A percentile compares a stretch with the other conserved stretches of the same genome.
phyloP scores from a whole-genome alignment of 2,329 filamentous ascomycete species.

The Colletotrichum magnum region DNA sequence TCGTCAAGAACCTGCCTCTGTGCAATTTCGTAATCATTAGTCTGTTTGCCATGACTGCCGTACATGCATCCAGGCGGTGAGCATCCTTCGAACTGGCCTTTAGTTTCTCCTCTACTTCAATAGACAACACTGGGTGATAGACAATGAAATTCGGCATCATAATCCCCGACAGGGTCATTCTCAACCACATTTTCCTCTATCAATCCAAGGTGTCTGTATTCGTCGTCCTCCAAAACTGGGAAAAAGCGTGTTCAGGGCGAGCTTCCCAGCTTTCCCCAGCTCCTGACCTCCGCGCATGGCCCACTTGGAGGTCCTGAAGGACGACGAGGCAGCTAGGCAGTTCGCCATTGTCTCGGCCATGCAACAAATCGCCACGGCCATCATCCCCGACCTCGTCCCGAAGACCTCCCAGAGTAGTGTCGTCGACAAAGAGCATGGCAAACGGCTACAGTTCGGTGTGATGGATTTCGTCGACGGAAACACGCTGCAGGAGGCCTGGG shows the following conservation, averaged over 20 bases:
- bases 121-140: neutral
- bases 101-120: neutral
- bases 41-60: no score
- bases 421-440: constrained; percentile 2
- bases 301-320: neutral
- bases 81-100: neutral
- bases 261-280: neutral
- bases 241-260: constrained; percentile 2
- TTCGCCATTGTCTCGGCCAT: neutral
- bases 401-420: neutral
- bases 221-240: neutral
- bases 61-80: no score
- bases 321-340: neutral
- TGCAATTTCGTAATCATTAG: no score
- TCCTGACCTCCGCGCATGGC: neutral
- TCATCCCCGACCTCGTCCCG: neutral
- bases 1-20: no score
- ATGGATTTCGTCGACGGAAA: constrained; percentile 1
- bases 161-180: neutral
- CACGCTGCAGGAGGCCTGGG: neutral
- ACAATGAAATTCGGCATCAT: neutral
- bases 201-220: neutral
- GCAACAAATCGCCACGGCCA: neutral
- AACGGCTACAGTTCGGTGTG: constrained; percentile 4
- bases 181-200: neutral